Percentiles rank a stretch among this genome's conserved stretches.
These are phyloP conservation scores for Salvia rosmarinus DNA, from an alignment of 257 asterid species.

Conservation along the genomic window DNA sequence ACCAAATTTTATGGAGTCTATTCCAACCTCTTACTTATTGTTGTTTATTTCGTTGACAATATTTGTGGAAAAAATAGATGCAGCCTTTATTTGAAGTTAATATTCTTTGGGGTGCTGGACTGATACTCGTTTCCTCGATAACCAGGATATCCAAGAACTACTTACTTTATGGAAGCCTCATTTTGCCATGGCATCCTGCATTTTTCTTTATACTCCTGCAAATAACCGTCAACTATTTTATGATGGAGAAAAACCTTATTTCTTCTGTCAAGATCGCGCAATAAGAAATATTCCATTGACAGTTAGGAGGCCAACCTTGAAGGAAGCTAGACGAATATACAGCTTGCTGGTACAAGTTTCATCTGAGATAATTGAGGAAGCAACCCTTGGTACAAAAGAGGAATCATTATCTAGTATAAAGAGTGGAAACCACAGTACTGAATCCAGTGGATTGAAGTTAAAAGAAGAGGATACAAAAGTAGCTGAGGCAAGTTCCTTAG, in stretches of 20 bases:
- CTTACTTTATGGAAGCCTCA: constrained; percentile 79
- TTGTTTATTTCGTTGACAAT: not conserved
- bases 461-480: constrained; percentile 39
- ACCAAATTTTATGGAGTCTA: not conserved
- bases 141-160: constrained; percentile 84
- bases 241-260: constrained; percentile 77
- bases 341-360: constrained; percentile 66
- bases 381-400: constrained; percentile 36
- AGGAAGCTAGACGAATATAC: constrained; percentile 83
- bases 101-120: constrained; percentile 29
- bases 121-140: constrained; percentile 33
- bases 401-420: constrained; percentile 41
- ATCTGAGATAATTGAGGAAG: constrained; percentile 53
- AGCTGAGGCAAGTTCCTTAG: constrained; percentile 41
- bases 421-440: constrained; percentile 26
- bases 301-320: constrained; percentile 84
- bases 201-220: constrained; percentile 81
- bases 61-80: not conserved
- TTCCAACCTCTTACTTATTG: not conserved
- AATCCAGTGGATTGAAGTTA: constrained; percentile 37
- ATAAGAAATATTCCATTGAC: constrained; percentile 80
- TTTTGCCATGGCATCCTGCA: constrained; percentile 64
- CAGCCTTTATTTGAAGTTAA: constrained; percentile 7
- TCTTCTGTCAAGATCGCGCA: constrained; percentile 58
- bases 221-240: constrained; percentile 76